Evolutionary conservation across 2,329 filamentous ascomycete genomes (phyloP).

Genomic region (Pseudocercospora cruenta): DNA sequence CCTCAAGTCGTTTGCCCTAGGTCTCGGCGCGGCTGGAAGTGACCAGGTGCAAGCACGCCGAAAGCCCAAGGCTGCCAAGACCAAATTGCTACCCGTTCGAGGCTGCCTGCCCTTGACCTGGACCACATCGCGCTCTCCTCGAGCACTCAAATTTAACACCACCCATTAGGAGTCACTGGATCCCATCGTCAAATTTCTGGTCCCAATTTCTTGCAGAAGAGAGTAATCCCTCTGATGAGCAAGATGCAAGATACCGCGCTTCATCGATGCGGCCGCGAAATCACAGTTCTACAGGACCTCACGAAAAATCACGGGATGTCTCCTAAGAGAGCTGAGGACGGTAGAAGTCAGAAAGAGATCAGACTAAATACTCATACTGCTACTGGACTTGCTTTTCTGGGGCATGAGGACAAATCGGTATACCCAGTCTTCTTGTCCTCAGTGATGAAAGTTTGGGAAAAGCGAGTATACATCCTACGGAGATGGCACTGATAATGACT

Average conservation of each 20-base stretch:
- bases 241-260: neutral
- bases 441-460: neutral
- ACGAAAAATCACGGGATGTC: neutral
- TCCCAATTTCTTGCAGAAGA: neutral
- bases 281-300: neutral
- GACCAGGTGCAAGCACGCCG: neutral
- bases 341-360: neutral
- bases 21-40: neutral
- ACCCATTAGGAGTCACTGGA: neutral
- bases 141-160: neutral
- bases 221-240: neutral
- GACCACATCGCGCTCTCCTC: neutral
- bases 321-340: neutral
- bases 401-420: neutral
- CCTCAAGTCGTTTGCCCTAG: neutral
- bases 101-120: neutral
- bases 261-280: neutral
- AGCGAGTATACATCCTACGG: neutral
- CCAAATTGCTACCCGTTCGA: neutral
- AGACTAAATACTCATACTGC: neutral
- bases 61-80: neutral
- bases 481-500: neutral
- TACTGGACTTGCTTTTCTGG: neutral
- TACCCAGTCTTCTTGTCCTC: neutral
- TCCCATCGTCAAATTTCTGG: neutral